phyloP scores from a whole-genome alignment of 805 yeast species.

The Ogataea parapolymorpha region DNA sequence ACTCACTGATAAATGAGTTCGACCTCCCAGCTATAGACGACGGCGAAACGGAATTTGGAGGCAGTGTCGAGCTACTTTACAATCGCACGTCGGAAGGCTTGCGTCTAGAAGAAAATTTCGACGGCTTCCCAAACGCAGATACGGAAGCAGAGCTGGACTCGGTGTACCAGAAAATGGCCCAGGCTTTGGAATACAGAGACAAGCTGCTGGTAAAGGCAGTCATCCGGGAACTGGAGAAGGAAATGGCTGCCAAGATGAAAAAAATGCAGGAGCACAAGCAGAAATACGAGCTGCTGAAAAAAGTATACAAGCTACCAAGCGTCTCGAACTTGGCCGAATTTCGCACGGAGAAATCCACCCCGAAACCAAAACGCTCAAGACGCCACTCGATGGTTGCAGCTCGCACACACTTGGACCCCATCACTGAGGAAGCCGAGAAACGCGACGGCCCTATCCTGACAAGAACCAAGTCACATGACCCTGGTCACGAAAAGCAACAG shows the following conservation, averaged over 20 bases:
- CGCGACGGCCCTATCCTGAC: background rate
- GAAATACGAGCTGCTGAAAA: slow-evolving; percentile 26
- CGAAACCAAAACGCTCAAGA: background rate
- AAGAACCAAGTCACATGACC: slow-evolving; percentile 1
- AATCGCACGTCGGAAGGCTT: slow-evolving; percentile 18
- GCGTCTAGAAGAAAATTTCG: slow-evolving; percentile 12
- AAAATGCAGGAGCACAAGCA: slow-evolving; percentile 16
- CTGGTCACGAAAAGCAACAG: background rate
- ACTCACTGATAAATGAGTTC: slow-evolving; percentile 14
- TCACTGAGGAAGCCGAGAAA: slow-evolving; percentile 7
- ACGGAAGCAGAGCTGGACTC: slow-evolving; percentile 1
- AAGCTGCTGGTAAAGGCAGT: slow-evolving; percentile 21
- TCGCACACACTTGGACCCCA: slow-evolving; percentile 5
- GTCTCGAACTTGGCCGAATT: slow-evolving; percentile 21
- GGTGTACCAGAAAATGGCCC: slow-evolving; percentile 15
- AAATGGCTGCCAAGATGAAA: slow-evolving; percentile 24
- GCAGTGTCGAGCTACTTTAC: slow-evolving; percentile 17
- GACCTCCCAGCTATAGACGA: slow-evolving; percentile 12
- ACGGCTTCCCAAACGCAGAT: slow-evolving; percentile 10
- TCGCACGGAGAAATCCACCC: background rate
- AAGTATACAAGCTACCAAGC: slow-evolving; percentile 28
- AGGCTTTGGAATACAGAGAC: slow-evolving; percentile 18
- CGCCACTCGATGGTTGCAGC: slow-evolving; percentile 1
- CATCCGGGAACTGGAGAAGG: slow-evolving; percentile 20
- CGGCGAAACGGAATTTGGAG: slow-evolving; percentile 15